These are phyloP conservation scores for Trypethelium eluteriae DNA, from an alignment of 495 filamentous ascomycete species.

Conservation along the genomic window DNA sequence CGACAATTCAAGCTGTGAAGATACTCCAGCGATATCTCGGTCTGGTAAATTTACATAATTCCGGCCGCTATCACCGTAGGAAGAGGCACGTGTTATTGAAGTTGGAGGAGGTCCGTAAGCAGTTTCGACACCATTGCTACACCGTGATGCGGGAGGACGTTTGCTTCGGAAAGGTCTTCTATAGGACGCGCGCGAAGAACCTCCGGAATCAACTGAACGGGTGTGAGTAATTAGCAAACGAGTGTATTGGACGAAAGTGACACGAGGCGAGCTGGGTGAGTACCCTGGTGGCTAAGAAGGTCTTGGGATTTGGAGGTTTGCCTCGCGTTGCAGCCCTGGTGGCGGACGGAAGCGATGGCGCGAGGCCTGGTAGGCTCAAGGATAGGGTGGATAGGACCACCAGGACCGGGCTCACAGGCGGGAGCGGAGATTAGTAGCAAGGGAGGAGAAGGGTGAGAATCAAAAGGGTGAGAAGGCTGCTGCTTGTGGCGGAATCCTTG, in stretches of 20 bases:
- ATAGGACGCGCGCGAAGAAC: background rate
- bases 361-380: no score
- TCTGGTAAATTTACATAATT: background rate
- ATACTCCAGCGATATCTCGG: background rate
- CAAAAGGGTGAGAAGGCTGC: background rate
- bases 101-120: constrained; percentile 1
- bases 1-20: background rate
- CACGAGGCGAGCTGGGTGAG: no score
- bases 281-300: no score
- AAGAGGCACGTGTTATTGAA: constrained; percentile 6
- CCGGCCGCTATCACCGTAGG: background rate
- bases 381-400: background rate
- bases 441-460: background rate
- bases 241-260: background rate
- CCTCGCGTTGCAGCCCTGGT: no score
- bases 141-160: constrained; percentile 6
- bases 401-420: background rate
- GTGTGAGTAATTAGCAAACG: background rate
- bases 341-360: no score
- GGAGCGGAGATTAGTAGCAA: constrained; percentile 8
- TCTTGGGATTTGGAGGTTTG: no score
- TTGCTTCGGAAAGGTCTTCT: background rate
- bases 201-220: background rate
- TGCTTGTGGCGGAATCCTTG: background rate
- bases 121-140: constrained; percentile 11